Conservation (phyloP, 345 rosid species). For the Citrus maxima region DNA sequence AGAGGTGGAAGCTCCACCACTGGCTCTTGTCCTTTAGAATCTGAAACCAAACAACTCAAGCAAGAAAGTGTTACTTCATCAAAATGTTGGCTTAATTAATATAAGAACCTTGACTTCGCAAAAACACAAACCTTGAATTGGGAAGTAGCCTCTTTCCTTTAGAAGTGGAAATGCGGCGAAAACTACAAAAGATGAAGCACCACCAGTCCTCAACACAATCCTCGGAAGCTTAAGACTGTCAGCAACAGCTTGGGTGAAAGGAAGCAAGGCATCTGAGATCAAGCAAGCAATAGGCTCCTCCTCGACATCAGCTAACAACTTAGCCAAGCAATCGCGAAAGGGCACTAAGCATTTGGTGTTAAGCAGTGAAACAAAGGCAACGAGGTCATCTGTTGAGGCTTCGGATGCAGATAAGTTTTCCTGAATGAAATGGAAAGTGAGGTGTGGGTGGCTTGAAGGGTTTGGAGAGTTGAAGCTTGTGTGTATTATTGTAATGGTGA, state of each 20-base stretch:
- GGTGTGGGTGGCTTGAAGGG: constrained; percentile 28
- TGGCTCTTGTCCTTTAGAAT: constrained; percentile 17
- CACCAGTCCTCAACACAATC: constrained; percentile 30
- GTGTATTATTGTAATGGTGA: constrained; percentile 30
- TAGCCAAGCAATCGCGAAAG: constrained; percentile 22
- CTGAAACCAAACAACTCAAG: neutral
- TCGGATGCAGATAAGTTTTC: constrained; percentile 18
- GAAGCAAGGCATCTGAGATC: constrained; percentile 26
- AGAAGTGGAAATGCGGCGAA: constrained; percentile 32
- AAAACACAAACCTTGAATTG: constrained; percentile 20
- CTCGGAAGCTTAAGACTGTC: constrained; percentile 24
- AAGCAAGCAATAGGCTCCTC: constrained; percentile 22
- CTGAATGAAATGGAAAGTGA: constrained; percentile 24
- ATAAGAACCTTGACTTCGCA: neutral
- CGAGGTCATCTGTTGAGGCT: constrained; percentile 1
- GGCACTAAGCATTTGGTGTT: constrained; percentile 14
- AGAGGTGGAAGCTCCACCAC: constrained; percentile 27
- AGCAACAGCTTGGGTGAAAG: constrained; percentile 29
- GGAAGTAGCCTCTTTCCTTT: constrained; percentile 32
- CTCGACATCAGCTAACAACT: constrained; percentile 11
- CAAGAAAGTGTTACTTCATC: neutral
- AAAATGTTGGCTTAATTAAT: neutral
- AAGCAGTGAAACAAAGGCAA: constrained; percentile 10
- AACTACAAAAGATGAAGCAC: constrained; percentile 27
- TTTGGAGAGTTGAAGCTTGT: constrained; percentile 32